Conservation (phyloP, 1,139 yeast genomes). For the Suhomyces coccinellae region DNA sequence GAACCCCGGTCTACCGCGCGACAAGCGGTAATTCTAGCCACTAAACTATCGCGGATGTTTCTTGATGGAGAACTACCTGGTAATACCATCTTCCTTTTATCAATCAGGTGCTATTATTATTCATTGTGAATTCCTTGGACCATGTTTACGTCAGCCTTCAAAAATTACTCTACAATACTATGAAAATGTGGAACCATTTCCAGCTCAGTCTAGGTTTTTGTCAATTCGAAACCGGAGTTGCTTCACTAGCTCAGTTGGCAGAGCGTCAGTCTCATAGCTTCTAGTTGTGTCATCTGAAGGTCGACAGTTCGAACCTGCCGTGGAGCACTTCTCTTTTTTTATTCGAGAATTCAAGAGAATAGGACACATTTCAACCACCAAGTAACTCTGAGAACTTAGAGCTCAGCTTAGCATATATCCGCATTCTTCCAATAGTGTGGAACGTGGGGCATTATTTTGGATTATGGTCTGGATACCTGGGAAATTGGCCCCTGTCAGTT, state of each 20-base stretch:
- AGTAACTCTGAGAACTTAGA: neutral
- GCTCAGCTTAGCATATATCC: too few species aligned
- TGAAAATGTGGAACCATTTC: too few species aligned
- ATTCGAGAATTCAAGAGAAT: neutral
- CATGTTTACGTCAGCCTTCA: too few species aligned
- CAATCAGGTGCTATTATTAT: neutral
- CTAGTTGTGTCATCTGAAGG: conserved; percentile 47
- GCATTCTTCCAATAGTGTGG: neutral
- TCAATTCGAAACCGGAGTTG: conserved; percentile 12
- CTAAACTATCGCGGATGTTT: conserved; percentile 13
- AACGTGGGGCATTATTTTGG: too few species aligned
- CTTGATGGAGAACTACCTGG: neutral
- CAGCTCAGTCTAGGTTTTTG: neutral
- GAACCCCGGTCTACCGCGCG: conserved; percentile 72
- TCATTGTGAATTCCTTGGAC: too few species aligned
- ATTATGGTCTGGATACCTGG: too few species aligned
- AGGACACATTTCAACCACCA: too few species aligned
- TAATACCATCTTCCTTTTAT: neutral
- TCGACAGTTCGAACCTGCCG: conserved; percentile 59
- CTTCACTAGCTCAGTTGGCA: conserved; percentile 54
- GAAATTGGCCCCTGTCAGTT: too few species aligned
- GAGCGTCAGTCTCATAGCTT: conserved; percentile 52
- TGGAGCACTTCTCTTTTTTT: conserved; percentile 40
- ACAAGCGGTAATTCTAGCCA: conserved; percentile 48
- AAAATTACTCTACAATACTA: too few species aligned